Percentiles rank a stretch among this genome's conserved stretches.
These are phyloP conservation scores for Phytophthora brassicae DNA, from an alignment of 352 stramenopile genomes.

Conservation along the genomic window DNA sequence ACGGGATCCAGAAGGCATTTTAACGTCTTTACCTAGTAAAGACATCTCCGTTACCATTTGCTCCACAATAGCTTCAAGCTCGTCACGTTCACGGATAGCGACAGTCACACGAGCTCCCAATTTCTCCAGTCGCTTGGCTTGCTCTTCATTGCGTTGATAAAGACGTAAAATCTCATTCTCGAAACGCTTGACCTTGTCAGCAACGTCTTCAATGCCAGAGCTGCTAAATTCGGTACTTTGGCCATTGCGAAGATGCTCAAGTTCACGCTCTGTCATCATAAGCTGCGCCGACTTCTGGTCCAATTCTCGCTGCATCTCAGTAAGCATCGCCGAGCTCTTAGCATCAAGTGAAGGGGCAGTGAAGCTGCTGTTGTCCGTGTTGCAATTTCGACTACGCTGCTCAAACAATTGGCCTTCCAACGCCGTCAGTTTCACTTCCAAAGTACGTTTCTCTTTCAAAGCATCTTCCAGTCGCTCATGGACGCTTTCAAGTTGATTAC, in stretches of 20 bases:
- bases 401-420: slow-evolving; percentile 80
- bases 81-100: slow-evolving; percentile 50
- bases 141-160: slow-evolving; percentile 60
- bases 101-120: slow-evolving; percentile 48
- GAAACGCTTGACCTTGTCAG: slow-evolving; percentile 53
- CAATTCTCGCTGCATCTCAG: slow-evolving; percentile 55
- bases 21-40: slow-evolving; percentile 25
- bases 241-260: slow-evolving; percentile 42
- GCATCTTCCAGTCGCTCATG: slow-evolving; percentile 67
- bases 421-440: slow-evolving; percentile 79
- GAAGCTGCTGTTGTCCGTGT: slow-evolving; percentile 49
- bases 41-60: slow-evolving; percentile 66
- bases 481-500: slow-evolving; percentile 74
- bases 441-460: slow-evolving; percentile 77
- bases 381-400: slow-evolving; percentile 65
- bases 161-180: slow-evolving; percentile 49
- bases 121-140: slow-evolving; percentile 49
- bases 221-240: background rate
- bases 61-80: slow-evolving; percentile 64
- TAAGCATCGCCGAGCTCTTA: slow-evolving; percentile 41
- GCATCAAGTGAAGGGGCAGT: slow-evolving; percentile 32
- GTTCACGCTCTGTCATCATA: slow-evolving; percentile 47
- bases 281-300: slow-evolving; percentile 60
- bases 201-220: slow-evolving; percentile 31
- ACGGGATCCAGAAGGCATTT: slow-evolving; percentile 11